These are phyloP conservation scores for Clitopilus passeckerianus DNA, from an alignment of 768 basidiomycete species.

Conservation along the genomic window DNA sequence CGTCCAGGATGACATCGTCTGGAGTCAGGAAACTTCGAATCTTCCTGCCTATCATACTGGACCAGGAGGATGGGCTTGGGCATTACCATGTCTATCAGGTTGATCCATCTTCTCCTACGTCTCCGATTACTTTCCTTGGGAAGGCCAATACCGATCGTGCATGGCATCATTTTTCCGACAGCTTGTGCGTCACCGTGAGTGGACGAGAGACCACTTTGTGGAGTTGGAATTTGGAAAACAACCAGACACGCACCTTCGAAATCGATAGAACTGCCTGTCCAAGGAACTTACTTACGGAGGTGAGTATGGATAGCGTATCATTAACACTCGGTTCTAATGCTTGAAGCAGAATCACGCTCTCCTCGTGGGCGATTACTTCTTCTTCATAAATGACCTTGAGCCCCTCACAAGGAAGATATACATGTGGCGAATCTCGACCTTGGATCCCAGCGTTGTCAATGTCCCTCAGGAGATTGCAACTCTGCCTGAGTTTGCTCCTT, in stretches of 20 bases:
- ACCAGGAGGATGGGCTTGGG: too few relatives aligned
- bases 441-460: neutral
- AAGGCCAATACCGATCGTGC: neutral
- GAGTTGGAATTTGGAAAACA: neutral
- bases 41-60: too few relatives aligned
- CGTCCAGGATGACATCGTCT: too few relatives aligned
- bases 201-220: neutral
- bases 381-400: neutral
- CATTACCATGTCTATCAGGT: neutral
- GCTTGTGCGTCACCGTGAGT: neutral
- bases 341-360: neutral
- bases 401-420: neutral
- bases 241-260: neutral
- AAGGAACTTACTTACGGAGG: neutral
- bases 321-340: neutral
- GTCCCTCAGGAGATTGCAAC: neutral
- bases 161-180: neutral
- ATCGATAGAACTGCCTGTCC: neutral
- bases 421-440: neutral
- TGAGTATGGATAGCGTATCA: neutral
- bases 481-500: neutral
- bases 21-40: too few relatives aligned
- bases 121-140: neutral
- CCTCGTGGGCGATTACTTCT: neutral
- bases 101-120: neutral